Percentiles rank a stretch among this genome's conserved stretches.
Evolutionary conservation across 768 basidiomycete species (phyloP).

Genomic region (Heimioporus sp.): DNA sequence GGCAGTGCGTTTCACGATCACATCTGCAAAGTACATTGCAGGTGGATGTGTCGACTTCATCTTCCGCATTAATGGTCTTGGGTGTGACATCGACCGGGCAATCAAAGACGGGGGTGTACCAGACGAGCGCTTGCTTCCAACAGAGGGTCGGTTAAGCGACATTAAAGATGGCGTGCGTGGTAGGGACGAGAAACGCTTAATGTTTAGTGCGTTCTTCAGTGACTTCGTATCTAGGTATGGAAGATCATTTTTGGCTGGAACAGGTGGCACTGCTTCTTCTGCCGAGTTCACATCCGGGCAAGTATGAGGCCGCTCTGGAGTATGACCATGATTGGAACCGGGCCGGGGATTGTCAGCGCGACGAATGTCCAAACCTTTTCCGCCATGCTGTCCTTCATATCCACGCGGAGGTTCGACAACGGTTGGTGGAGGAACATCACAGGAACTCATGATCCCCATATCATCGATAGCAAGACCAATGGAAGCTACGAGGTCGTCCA

Average conservation of each 20-base stretch:
- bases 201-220: constrained; percentile 26
- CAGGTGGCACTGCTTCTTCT: constrained; percentile 25
- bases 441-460: constrained; percentile 33
- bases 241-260: constrained; percentile 28
- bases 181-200: constrained; percentile 53
- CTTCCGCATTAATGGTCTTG: constrained; percentile 24
- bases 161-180: constrained; percentile 67
- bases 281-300: constrained; percentile 20
- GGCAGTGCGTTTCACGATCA: constrained; percentile 51
- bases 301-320: constrained; percentile 15
- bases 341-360: constrained; percentile 19
- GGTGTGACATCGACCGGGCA: constrained; percentile 31
- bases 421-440: constrained; percentile 37
- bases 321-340: constrained; percentile 2
- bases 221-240: constrained; percentile 21
- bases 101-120: constrained; percentile 28
- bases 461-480: constrained; percentile 40
- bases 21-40: constrained; percentile 70
- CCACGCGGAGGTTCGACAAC: constrained; percentile 40
- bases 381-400: constrained; percentile 25
- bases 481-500: constrained; percentile 38
- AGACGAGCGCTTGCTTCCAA: constrained; percentile 22
- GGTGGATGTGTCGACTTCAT: constrained; percentile 50
- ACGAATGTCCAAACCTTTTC: constrained; percentile 32
- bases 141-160: constrained; percentile 31